A percentile compares a stretch with the other conserved stretches of the same genome.
These are phyloP conservation scores for Candida freyschussii DNA, from an alignment of 1,139 yeast genomes.

Conservation along the genomic window DNA sequence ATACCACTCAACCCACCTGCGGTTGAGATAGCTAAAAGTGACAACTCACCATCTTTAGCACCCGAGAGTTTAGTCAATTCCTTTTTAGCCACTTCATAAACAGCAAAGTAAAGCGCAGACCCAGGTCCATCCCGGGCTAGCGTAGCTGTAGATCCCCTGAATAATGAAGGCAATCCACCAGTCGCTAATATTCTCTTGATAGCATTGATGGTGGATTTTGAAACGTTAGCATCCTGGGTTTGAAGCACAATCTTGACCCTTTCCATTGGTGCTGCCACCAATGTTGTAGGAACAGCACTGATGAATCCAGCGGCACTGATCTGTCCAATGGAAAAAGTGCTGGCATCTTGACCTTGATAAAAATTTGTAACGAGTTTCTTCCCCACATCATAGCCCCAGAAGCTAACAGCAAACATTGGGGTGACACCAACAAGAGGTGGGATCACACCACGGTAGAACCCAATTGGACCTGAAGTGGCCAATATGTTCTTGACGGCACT, in stretches of 20 bases:
- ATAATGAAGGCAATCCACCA: slow-evolving; percentile 82
- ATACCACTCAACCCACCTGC: slow-evolving; percentile 97
- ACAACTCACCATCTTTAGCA: slow-evolving; percentile 44
- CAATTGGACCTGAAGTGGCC: slow-evolving; percentile 63
- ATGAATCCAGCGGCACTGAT: slow-evolving; percentile 93
- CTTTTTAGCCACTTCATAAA: slow-evolving; percentile 79
- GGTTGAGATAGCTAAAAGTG: slow-evolving; percentile 69
- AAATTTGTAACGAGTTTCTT: slow-evolving; percentile 58
- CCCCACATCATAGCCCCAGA: slow-evolving; percentile 98
- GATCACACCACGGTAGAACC: slow-evolving; percentile 81
- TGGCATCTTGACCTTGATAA: slow-evolving; percentile 26
- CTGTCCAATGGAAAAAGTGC: slow-evolving; percentile 59
- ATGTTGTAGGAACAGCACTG: slow-evolving; percentile 91
- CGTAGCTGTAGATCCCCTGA: slow-evolving; percentile 89
- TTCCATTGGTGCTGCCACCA: slow-evolving; percentile 95
- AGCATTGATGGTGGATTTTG: slow-evolving; percentile 34
- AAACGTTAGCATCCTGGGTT: slow-evolving; percentile 53
- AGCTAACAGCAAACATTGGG: slow-evolving; percentile 96
- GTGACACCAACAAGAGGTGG: slow-evolving; percentile 94
- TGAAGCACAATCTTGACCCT: slow-evolving; percentile 93
- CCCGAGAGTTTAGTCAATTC: slow-evolving; percentile 40
- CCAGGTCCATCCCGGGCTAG: slow-evolving; percentile 98
- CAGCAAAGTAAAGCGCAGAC: slow-evolving; percentile 93
- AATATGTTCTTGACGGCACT: slow-evolving; percentile 69
- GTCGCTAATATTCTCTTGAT: slow-evolving; percentile 66